A percentile compares a stretch with the other conserved stretches of the same genome.
These are phyloP conservation scores for Babesia ovis DNA, from an alignment of 169 alveolate species.

Conservation along the genomic window DNA sequence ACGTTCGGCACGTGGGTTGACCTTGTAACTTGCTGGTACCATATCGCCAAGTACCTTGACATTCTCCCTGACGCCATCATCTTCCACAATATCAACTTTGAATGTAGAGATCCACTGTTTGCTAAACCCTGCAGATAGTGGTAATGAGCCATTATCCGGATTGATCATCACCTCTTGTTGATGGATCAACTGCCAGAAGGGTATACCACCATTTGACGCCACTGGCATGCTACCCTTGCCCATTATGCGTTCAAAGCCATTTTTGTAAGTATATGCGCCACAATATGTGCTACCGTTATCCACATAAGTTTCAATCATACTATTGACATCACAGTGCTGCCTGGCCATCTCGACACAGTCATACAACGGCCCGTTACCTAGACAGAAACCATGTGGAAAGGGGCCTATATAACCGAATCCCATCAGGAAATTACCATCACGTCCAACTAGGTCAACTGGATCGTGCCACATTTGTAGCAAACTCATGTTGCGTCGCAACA, in stretches of 20 bases:
- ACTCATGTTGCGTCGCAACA: slow-evolving; percentile 63
- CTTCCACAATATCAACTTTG: slow-evolving; percentile 64
- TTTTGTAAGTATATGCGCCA: slow-evolving; percentile 22
- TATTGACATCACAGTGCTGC: slow-evolving; percentile 39
- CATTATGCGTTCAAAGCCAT: slow-evolving; percentile 20
- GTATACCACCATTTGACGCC: slow-evolving; percentile 62
- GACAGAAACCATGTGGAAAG: slow-evolving; percentile 61
- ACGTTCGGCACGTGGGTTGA: slow-evolving; percentile 80
- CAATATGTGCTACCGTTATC: slow-evolving; percentile 64
- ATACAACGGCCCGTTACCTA: slow-evolving; percentile 78
- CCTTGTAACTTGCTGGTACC: slow-evolving; percentile 71
- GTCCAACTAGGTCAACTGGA: slow-evolving; percentile 79
- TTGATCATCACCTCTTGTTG: slow-evolving; percentile 47
- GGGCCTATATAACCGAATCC: slow-evolving; percentile 85
- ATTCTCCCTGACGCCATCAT: slow-evolving; percentile 75
- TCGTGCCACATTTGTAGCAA: slow-evolving; percentile 71
- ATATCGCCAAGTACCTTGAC: slow-evolving; percentile 59
- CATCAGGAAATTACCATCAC: slow-evolving; percentile 83
- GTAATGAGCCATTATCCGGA: background rate
- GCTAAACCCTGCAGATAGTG: slow-evolving; percentile 60
- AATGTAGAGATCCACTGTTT: slow-evolving; percentile 59
- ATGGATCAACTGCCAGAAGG: slow-evolving; percentile 50
- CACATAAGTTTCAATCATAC: slow-evolving; percentile 38
- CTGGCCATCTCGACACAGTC: slow-evolving; percentile 64
- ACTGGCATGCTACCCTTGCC: slow-evolving; percentile 56